A percentile compares a stretch with the other conserved stretches of the same genome.
phyloP scores from a whole-genome alignment of 2,329 filamentous ascomycete genomes.

The Magnaporthales sp. region DNA sequence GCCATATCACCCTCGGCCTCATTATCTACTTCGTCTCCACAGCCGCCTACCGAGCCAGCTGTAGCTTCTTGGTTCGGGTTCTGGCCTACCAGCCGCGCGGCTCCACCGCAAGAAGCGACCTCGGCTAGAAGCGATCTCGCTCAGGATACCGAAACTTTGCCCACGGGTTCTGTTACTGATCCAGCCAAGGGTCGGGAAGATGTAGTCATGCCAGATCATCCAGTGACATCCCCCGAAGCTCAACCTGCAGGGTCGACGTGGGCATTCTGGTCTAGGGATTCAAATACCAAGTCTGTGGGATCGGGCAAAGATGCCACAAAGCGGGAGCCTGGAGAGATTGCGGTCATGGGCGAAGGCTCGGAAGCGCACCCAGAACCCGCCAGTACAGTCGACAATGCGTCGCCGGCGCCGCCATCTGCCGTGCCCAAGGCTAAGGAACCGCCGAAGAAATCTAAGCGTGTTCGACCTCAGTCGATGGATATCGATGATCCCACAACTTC shows the following conservation, averaged over 20 bases:
- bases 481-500: conserved; percentile 28
- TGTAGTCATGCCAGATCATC: conserved; percentile 33
- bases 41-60: conserved; percentile 7
- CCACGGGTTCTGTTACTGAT: conserved; percentile 8
- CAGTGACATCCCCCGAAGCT: conserved; percentile 22
- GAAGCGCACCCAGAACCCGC: conserved; percentile 44
- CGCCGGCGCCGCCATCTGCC: conserved; percentile 10
- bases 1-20: background rate
- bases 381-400: conserved; percentile 32
- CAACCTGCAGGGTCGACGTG: conserved; percentile 57
- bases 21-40: background rate
- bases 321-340: conserved; percentile 39
- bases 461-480: conserved; percentile 39
- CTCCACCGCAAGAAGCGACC: background rate
- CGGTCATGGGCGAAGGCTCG: conserved; percentile 47
- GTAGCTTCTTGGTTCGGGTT: conserved; percentile 29
- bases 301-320: conserved; percentile 13
- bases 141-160: background rate
- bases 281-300: conserved; percentile 24
- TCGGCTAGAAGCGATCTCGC: too few species aligned
- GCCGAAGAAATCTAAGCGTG: conserved; percentile 34
- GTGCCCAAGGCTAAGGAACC: conserved; percentile 15
- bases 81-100: background rate
- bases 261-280: conserved; percentile 71
- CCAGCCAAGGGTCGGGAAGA: conserved; percentile 25